These are phyloP conservation scores for Kwoniella shandongensis DNA, from an alignment of 768 basidiomycete genomes.

Conservation along the genomic window DNA sequence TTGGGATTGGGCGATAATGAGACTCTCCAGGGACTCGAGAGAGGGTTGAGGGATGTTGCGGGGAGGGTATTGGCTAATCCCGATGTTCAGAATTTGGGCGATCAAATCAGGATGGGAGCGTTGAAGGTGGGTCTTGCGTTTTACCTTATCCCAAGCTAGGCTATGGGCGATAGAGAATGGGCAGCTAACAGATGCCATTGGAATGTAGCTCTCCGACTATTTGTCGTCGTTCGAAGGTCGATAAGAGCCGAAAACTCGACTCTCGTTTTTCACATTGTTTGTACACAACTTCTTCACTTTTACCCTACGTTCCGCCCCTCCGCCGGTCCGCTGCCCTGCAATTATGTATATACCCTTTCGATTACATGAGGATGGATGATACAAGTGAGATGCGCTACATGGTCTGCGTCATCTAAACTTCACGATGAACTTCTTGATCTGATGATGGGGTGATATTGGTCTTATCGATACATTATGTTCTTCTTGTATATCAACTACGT, in stretches of 20 bases:
- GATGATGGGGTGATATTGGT: too few species aligned
- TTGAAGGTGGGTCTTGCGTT: conserved; percentile 45
- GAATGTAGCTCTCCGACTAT: conserved; percentile 43
- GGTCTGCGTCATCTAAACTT: too few species aligned
- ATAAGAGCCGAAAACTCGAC: conserved; percentile 2
- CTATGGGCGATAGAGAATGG: neutral
- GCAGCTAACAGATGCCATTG: neutral
- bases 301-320: too few species aligned
- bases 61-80: conserved; percentile 52
- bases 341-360: too few species aligned
- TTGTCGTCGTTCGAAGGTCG: conserved; percentile 40
- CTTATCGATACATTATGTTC: too few species aligned
- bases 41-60: conserved; percentile 51
- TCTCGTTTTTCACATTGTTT: too few species aligned
- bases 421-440: too few species aligned
- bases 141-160: neutral
- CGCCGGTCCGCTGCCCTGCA: too few species aligned
- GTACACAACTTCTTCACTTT: too few species aligned
- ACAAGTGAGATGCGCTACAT: too few species aligned
- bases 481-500: too few species aligned
- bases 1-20: conserved; percentile 49
- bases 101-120: conserved; percentile 49
- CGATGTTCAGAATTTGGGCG: conserved; percentile 52
- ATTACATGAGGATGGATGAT: too few species aligned
- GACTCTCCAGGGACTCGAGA: conserved; percentile 46